These are phyloP conservation scores for Aspergillus caelatus DNA, from an alignment of 2,329 filamentous ascomycete genomes.

Conservation along the genomic window DNA sequence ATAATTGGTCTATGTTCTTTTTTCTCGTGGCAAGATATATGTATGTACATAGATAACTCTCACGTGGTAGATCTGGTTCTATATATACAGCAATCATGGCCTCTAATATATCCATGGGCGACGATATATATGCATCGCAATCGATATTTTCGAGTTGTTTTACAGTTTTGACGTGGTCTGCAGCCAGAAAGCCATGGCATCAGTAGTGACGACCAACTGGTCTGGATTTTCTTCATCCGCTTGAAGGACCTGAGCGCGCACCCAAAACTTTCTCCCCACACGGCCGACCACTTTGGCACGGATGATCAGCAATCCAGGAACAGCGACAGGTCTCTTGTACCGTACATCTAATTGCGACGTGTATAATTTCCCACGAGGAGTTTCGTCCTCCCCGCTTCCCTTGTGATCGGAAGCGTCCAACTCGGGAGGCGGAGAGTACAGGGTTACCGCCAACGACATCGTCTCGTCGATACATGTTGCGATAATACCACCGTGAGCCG, in stretches of 20 bases:
- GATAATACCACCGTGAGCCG: slow-evolving; percentile 45
- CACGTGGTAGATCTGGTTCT: neutral
- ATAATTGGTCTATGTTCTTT: slow-evolving; percentile 11
- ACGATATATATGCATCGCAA: neutral
- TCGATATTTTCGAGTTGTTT: neutral
- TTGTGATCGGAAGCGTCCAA: slow-evolving; percentile 25
- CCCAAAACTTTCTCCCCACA: slow-evolving; percentile 45
- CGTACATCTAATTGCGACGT: slow-evolving; percentile 46
- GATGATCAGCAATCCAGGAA: slow-evolving; percentile 41
- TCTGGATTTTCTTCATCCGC: slow-evolving; percentile 36
- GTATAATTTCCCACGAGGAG: slow-evolving; percentile 36
- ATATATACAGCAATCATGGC: neutral
- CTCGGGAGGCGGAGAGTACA: slow-evolving; percentile 15
- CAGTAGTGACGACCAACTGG: slow-evolving; percentile 38
- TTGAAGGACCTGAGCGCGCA: slow-evolving; percentile 43
- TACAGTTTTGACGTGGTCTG: slow-evolving; percentile 23
- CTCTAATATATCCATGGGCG: neutral
- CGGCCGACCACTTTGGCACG: slow-evolving; percentile 39
- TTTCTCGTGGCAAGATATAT: slow-evolving; percentile 16
- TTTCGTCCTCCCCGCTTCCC: slow-evolving; percentile 13
- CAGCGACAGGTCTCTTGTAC: slow-evolving; percentile 41
- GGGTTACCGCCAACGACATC: slow-evolving; percentile 42
- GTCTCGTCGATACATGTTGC: slow-evolving; percentile 48
- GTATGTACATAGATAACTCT: slow-evolving; percentile 7
- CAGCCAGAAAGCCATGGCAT: slow-evolving; percentile 48